Evolutionary conservation across 345 rosid species (phyloP).

Genomic region (Gossypium raimondii): DNA sequence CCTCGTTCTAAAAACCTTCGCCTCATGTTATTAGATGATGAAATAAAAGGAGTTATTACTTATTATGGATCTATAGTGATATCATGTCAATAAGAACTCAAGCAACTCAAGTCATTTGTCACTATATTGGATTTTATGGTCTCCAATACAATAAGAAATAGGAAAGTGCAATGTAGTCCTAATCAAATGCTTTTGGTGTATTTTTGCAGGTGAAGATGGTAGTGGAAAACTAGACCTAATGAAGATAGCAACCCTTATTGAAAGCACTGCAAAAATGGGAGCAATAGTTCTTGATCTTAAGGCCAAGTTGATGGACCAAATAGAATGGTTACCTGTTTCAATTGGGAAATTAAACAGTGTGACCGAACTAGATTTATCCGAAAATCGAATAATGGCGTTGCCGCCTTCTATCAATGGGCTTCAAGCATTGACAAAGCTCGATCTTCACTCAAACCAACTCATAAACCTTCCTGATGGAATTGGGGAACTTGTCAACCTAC

Average conservation of each 20-base stretch:
- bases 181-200: constrained; percentile 13
- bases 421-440: constrained; percentile 43
- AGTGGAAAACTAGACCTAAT: constrained; percentile 46
- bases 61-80: neutral
- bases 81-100: too few species aligned
- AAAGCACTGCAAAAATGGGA: constrained; percentile 42
- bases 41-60: neutral
- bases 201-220: constrained; percentile 30
- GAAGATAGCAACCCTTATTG: constrained; percentile 55
- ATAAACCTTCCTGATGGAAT: constrained; percentile 55
- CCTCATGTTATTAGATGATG: neutral
- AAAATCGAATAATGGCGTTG: constrained; percentile 60
- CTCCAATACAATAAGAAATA: too few species aligned
- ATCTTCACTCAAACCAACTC: constrained; percentile 55
- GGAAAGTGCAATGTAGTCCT: neutral
- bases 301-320: constrained; percentile 52
- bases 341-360: constrained; percentile 47
- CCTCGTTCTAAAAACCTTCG: too few species aligned
- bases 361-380: constrained; percentile 46
- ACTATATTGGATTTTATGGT: too few species aligned
- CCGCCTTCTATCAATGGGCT: constrained; percentile 42
- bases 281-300: constrained; percentile 43
- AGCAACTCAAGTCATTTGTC: too few species aligned
- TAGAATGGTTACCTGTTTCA: constrained; percentile 68
- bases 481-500: constrained; percentile 46